Conservation (phyloP, 2,329 filamentous ascomycete genomes). For the Alternaria infectoria region DNA sequence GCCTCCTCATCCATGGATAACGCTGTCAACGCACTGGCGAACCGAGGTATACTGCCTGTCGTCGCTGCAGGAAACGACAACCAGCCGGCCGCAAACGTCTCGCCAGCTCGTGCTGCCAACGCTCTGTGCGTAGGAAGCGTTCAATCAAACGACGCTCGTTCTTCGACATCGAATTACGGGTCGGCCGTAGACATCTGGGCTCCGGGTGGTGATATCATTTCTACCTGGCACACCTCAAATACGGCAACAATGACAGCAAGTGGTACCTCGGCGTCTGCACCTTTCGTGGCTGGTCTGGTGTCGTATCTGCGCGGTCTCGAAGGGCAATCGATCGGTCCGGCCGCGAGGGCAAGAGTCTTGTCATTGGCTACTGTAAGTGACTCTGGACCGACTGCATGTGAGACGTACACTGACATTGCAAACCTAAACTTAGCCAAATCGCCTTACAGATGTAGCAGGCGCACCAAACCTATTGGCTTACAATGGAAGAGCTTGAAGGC, state of each 20-base stretch:
- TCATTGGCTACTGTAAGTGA: constrained; percentile 21
- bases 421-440: background rate
- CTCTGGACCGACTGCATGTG: background rate
- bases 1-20: constrained; percentile 37
- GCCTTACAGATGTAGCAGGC: constrained; percentile 27
- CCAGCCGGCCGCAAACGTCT: constrained; percentile 29
- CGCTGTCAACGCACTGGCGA: constrained; percentile 38
- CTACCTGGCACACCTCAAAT: constrained; percentile 55
- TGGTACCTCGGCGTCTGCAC: constrained; percentile 70
- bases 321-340: constrained; percentile 28
- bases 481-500: constrained; percentile 25
- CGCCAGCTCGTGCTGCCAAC: constrained; percentile 42
- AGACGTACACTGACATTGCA: background rate
- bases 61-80: constrained; percentile 47
- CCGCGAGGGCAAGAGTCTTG: constrained; percentile 26
- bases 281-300: constrained; percentile 71
- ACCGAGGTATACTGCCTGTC: constrained; percentile 41
- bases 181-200: constrained; percentile 48
- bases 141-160: constrained; percentile 31
- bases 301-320: constrained; percentile 69
- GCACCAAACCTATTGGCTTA: constrained; percentile 34
- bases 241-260: constrained; percentile 53
- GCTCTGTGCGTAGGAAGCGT: constrained; percentile 47
- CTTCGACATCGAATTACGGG: constrained; percentile 43
- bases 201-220: constrained; percentile 47